Conservation (phyloP, 2,329 filamentous ascomycete genomes). For the Cadophora malorum region DNA sequence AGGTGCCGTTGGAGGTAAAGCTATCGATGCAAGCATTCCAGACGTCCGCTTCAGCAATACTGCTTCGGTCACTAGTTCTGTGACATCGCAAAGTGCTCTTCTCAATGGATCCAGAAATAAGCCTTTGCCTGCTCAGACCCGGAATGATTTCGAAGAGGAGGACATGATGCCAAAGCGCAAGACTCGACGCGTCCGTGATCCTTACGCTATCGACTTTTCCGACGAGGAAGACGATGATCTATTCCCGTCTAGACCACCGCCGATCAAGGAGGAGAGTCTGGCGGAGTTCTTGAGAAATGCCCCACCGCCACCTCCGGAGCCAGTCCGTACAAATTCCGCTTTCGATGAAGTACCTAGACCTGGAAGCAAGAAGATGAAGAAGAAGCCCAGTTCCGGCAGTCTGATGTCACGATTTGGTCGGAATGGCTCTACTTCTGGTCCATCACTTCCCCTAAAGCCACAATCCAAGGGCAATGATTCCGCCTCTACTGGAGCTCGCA, state of each 20-base stretch:
- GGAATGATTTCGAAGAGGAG: constrained; percentile 39
- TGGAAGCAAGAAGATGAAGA: constrained; percentile 55
- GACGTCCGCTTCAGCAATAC: constrained; percentile 61
- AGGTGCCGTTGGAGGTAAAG: constrained; percentile 59
- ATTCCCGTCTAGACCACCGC: constrained; percentile 31
- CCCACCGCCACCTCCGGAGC: constrained; percentile 63
- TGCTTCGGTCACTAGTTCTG: constrained; percentile 49
- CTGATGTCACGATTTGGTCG: constrained; percentile 64
- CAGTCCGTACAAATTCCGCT: constrained; percentile 41
- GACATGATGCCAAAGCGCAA: constrained; percentile 71
- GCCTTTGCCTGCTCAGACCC: constrained; percentile 27
- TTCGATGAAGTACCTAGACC: constrained; percentile 33
- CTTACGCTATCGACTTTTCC: constrained; percentile 88
- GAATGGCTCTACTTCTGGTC: constrained; percentile 40
- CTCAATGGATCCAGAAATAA: constrained; percentile 52
- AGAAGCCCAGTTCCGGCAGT: constrained; percentile 68
- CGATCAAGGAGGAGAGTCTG: constrained; percentile 65
- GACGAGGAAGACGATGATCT: constrained; percentile 47
- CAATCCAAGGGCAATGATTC: constrained; percentile 41
- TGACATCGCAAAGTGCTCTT: constrained; percentile 77
- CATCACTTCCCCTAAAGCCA: constrained; percentile 47
- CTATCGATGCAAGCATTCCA: constrained; percentile 63
- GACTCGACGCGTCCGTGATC: constrained; percentile 80
- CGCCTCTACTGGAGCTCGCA: constrained; percentile 34
- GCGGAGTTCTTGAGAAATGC: constrained; percentile 76